Conservation (phyloP, 2,329 filamentous ascomycete genomes). For the Alternaria arborescens region DNA sequence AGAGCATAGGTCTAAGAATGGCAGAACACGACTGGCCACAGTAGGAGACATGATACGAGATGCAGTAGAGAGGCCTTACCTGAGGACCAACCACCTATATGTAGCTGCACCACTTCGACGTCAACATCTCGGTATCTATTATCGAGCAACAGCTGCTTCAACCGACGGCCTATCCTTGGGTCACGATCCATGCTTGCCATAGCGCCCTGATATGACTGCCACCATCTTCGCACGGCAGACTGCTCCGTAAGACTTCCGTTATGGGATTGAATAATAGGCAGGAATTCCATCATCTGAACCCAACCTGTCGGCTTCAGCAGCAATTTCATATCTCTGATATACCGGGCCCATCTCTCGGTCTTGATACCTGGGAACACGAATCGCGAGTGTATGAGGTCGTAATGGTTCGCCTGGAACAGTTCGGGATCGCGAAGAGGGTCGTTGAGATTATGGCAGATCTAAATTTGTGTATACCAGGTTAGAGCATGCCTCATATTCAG, state of each 20-base stretch:
- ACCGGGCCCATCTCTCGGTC: constrained; percentile 74
- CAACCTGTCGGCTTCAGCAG: constrained; percentile 80
- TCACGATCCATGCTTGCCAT: constrained; percentile 47
- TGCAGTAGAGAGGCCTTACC: constrained; percentile 30
- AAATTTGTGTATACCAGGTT: too few relatives aligned
- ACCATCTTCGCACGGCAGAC: constrained; percentile 50
- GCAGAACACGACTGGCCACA: neutral
- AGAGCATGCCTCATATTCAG: too few relatives aligned
- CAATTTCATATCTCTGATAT: constrained; percentile 77
- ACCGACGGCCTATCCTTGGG: constrained; percentile 43
- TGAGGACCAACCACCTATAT: constrained; percentile 50
- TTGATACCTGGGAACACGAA: constrained; percentile 77
- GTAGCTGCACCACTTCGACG: constrained; percentile 41
- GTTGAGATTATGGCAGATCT: constrained; percentile 50
- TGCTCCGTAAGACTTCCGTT: constrained; percentile 76
- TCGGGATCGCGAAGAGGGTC: constrained; percentile 48
- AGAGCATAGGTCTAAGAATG: neutral
- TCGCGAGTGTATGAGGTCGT: constrained; percentile 85
- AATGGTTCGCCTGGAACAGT: constrained; percentile 71
- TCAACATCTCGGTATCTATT: constrained; percentile 45
- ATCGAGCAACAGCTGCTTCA: constrained; percentile 40
- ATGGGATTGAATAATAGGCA: constrained; percentile 85
- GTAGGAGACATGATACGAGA: neutral
- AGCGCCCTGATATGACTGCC: constrained; percentile 43
- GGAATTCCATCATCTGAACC: constrained; percentile 88